phyloP scores from a whole-genome alignment of 1,284 basidiomycete species.

The Ceratobasidium sp. region DNA sequence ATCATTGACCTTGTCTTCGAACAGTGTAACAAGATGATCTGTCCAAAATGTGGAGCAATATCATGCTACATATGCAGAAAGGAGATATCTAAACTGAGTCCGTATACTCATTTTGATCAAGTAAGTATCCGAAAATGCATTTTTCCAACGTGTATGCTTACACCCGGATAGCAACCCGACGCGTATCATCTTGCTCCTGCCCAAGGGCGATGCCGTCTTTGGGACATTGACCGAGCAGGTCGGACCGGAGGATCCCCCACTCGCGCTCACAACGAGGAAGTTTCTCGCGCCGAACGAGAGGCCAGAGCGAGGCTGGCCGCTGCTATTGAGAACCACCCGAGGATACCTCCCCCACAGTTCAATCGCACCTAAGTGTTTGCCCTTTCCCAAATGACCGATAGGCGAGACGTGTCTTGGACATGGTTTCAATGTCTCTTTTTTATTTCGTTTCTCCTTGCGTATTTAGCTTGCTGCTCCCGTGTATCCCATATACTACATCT shows the following conservation, averaged over 20 bases:
- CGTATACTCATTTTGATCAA: slow-evolving; percentile 33
- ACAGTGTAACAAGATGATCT: slow-evolving; percentile 37
- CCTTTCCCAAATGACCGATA: background rate
- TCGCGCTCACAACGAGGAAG: slow-evolving; percentile 24
- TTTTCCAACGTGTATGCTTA: background rate
- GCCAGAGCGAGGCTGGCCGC: slow-evolving; percentile 23
- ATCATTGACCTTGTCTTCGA: background rate
- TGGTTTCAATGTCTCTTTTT: background rate
- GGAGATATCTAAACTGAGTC: slow-evolving; percentile 8
- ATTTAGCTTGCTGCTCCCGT: too few relatives aligned
- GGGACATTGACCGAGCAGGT: slow-evolving; percentile 35
- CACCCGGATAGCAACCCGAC: slow-evolving; percentile 19
- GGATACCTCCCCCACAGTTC: slow-evolving; percentile 26
- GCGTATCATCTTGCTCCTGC: slow-evolving; percentile 23
- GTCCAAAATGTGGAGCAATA: slow-evolving; percentile 28
- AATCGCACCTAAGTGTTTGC: background rate
- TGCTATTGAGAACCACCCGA: background rate
- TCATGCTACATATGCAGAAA: slow-evolving; percentile 35
- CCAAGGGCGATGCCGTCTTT: slow-evolving; percentile 17
- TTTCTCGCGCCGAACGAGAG: slow-evolving; percentile 32
- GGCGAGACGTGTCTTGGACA: background rate
- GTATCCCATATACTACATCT: too few relatives aligned
- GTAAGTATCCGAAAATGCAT: background rate
- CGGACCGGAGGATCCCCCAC: slow-evolving; percentile 32
- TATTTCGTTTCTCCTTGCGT: background rate